phyloP scores from a whole-genome alignment of 2,329 filamentous ascomycete genomes.

The Calonectria montana region DNA sequence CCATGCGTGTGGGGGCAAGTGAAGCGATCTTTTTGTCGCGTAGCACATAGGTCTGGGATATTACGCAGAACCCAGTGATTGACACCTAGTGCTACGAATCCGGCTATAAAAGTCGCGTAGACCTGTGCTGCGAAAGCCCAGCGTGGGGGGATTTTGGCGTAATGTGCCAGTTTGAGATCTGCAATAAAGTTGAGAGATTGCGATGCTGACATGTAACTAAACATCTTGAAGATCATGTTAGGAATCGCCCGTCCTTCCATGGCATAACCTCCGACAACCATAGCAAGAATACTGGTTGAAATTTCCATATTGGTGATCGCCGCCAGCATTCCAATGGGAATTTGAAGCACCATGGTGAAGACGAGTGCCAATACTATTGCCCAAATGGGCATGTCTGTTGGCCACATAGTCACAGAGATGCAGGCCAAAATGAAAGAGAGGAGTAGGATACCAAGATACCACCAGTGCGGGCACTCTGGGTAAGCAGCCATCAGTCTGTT shows the following conservation, averaged over 20 bases:
- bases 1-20: conserved; percentile 59
- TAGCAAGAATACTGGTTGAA: conserved; percentile 73
- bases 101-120: conserved; percentile 64
- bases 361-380: conserved; percentile 61
- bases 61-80: conserved; percentile 68
- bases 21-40: conserved; percentile 62
- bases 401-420: conserved; percentile 57
- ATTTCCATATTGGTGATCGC: conserved; percentile 68
- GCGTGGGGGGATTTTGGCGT: conserved; percentile 68
- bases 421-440: conserved; percentile 56
- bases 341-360: conserved; percentile 62
- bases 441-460: conserved; percentile 60
- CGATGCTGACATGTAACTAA: conserved; percentile 71
- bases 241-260: conserved; percentile 72
- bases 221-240: conserved; percentile 80
- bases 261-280: conserved; percentile 75
- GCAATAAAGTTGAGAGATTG: conserved; percentile 69
- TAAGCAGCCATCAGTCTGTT: conserved; percentile 48
- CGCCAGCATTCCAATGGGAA: conserved; percentile 67
- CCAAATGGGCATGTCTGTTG: conserved; percentile 63
- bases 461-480: conserved; percentile 63
- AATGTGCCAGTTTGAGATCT: conserved; percentile 72
- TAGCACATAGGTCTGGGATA: conserved; percentile 68
- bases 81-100: conserved; percentile 66
- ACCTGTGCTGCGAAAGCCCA: conserved; percentile 66